phyloP scores from a whole-genome alignment of 805 yeast genomes.

The Lachancea mirantina region DNA sequence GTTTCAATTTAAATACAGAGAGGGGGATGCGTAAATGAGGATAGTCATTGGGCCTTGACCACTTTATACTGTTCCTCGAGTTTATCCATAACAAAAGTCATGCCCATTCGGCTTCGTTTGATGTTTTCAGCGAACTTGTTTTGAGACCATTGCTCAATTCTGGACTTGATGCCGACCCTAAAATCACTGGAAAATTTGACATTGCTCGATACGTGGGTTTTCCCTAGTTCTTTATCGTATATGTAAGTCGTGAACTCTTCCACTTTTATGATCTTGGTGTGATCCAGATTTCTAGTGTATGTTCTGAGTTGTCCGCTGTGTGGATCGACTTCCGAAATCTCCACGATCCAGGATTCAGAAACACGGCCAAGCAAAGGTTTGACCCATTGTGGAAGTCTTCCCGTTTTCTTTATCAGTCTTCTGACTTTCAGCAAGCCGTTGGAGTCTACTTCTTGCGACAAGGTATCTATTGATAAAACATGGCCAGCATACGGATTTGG shows the following conservation, averaged over 20 bases:
- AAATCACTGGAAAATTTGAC: slow-evolving; percentile 72
- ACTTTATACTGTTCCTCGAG: slow-evolving; percentile 42
- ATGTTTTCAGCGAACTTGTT: slow-evolving; percentile 62
- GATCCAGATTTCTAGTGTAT: slow-evolving; percentile 80
- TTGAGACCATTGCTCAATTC: slow-evolving; percentile 79
- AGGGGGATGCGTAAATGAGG: no score
- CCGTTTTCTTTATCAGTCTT: slow-evolving; percentile 67
- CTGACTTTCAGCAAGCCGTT: slow-evolving; percentile 66
- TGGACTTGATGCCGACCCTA: slow-evolving; percentile 46
- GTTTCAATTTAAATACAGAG: no score
- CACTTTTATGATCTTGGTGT: slow-evolving; percentile 64
- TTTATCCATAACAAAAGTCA: slow-evolving; percentile 69
- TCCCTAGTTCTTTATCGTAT: slow-evolving; percentile 25
- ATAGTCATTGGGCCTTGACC: no score
- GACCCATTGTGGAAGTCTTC: slow-evolving; percentile 74
- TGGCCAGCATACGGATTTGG: slow-evolving; percentile 78
- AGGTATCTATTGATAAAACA: slow-evolving; percentile 75
- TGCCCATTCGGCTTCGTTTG: slow-evolving; percentile 59
- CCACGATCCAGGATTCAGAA: slow-evolving; percentile 75
- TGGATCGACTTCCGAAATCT: slow-evolving; percentile 69
- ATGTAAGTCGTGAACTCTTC: slow-evolving; percentile 66
- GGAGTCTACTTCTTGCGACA: slow-evolving; percentile 50
- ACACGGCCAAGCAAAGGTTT: slow-evolving; percentile 65
- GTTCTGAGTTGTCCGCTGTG: slow-evolving; percentile 45
- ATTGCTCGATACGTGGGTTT: slow-evolving; percentile 45